phyloP scores from a whole-genome alignment of 2,329 filamentous ascomycete genomes.

The Penicillium sp. region DNA sequence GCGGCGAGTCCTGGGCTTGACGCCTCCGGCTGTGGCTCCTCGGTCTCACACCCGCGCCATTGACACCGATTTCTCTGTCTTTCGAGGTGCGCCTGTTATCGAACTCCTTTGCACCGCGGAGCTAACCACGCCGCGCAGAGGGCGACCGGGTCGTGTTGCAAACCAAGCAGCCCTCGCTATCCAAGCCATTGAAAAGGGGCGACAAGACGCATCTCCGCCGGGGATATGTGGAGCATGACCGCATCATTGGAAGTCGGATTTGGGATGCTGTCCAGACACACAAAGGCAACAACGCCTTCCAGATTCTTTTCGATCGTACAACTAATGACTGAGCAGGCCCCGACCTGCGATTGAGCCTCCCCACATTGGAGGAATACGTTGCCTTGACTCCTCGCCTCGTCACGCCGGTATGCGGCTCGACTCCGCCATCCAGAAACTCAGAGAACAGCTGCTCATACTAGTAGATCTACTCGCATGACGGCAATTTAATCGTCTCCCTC shows the following conservation, averaged over 20 bases:
- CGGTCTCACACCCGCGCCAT: constrained; percentile 29
- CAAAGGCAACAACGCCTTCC: constrained; percentile 39
- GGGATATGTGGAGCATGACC: constrained; percentile 45
- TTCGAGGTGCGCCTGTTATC: constrained; percentile 32
- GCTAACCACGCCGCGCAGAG: constrained; percentile 32
- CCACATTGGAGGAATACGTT: constrained; percentile 72
- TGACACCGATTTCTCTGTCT: constrained; percentile 40
- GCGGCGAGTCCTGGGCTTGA: constrained; percentile 31
- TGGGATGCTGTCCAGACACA: constrained; percentile 59
- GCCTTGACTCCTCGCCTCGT: constrained; percentile 64
- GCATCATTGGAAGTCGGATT: constrained; percentile 62
- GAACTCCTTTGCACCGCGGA: neutral
- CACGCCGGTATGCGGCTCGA: constrained; percentile 62
- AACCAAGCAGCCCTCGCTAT: constrained; percentile 40
- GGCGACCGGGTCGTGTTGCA: constrained; percentile 45
- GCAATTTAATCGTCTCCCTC: constrained; percentile 69
- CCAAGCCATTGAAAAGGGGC: constrained; percentile 41
- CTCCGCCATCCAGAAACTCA: constrained; percentile 1
- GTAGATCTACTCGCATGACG: constrained; percentile 72
- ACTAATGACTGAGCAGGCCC: constrained; percentile 33
- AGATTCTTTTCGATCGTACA: neutral
- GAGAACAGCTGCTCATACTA: constrained; percentile 14
- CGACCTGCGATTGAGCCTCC: constrained; percentile 58
- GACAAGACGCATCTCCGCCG: constrained; percentile 36
- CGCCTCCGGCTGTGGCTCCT: constrained; percentile 15